Evolutionary conservation across 2,329 filamentous ascomycete genomes (phyloP).

Genomic region (Mariannaea sp.): DNA sequence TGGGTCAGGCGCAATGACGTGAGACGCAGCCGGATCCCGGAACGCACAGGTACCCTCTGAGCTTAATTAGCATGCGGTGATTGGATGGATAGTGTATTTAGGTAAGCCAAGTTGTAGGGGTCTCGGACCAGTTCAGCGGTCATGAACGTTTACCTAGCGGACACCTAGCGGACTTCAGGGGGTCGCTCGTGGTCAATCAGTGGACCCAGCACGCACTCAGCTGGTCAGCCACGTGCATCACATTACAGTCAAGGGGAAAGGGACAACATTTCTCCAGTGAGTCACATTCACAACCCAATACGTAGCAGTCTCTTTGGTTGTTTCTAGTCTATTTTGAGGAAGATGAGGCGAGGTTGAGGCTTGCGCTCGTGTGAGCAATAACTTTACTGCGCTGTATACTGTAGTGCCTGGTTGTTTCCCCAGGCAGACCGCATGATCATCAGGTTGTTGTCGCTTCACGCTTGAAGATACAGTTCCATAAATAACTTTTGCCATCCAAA

Average conservation of each 20-base stretch:
- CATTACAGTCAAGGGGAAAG: not conserved
- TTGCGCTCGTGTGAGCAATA: not conserved
- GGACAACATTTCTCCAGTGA: not conserved
- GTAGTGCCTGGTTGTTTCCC: too few relatives aligned
- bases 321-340: not conserved
- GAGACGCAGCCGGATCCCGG: too few relatives aligned
- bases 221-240: not conserved
- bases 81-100: slow-evolving; percentile 2
- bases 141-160: too few relatives aligned
- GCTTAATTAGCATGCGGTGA: not conserved
- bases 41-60: slow-evolving; percentile 3
- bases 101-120: slow-evolving; percentile 4
- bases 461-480: too few relatives aligned
- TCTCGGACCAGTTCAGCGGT: not conserved
- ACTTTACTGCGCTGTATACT: too few relatives aligned
- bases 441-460: too few relatives aligned
- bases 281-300: too few relatives aligned
- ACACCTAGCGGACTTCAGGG: slow-evolving; percentile 3
- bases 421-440: not conserved
- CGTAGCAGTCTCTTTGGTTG: too few relatives aligned
- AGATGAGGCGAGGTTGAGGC: not conserved
- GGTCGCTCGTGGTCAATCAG: slow-evolving; percentile 4
- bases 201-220: not conserved
- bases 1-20: slow-evolving; percentile 13
- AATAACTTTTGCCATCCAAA: not conserved